A percentile compares a stretch with the other conserved stretches of the same genome.
Evolutionary conservation across 371 early-diverging fungal genomes (phyloP).

Genomic region (Cokeromyces recurvatus): DNA sequence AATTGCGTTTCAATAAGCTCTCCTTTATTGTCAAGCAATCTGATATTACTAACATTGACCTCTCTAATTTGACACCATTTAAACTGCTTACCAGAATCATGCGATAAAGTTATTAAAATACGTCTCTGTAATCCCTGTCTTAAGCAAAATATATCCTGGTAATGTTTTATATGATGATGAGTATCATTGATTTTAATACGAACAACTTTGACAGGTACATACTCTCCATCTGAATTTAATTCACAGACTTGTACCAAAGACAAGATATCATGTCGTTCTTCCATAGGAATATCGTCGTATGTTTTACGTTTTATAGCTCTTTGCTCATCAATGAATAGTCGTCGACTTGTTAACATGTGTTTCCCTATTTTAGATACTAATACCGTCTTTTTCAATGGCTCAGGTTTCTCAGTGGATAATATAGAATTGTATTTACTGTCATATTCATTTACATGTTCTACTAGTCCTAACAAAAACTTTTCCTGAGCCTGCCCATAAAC

Average conservation of each 20-base stretch:
- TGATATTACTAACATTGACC: conserved; percentile 51
- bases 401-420: conserved; percentile 9
- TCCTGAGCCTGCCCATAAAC: conserved; percentile 56
- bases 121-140: conserved; percentile 82
- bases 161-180: conserved; percentile 20
- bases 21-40: conserved; percentile 64
- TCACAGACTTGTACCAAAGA: conserved; percentile 68
- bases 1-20: conserved; percentile 44
- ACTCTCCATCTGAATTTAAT: conserved; percentile 57
- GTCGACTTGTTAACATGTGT: conserved; percentile 8
- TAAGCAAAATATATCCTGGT: conserved; percentile 48
- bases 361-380: too few species aligned
- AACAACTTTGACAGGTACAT: conserved; percentile 52
- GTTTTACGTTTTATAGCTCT: too few species aligned
- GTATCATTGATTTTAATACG: conserved; percentile 19
- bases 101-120: conserved; percentile 56
- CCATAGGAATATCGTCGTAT: conserved; percentile 34
- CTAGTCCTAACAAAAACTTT: conserved; percentile 14
- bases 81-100: conserved; percentile 60
- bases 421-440: too few species aligned
- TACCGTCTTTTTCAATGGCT: conserved; percentile 8
- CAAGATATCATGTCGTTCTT: conserved; percentile 57
- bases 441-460: too few species aligned
- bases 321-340: conserved; percentile 13
- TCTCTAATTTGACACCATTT: conserved; percentile 50